These are phyloP conservation scores for Ascochyta rabiei DNA, from an alignment of 2,329 filamentous ascomycete genomes.

Conservation along the genomic window DNA sequence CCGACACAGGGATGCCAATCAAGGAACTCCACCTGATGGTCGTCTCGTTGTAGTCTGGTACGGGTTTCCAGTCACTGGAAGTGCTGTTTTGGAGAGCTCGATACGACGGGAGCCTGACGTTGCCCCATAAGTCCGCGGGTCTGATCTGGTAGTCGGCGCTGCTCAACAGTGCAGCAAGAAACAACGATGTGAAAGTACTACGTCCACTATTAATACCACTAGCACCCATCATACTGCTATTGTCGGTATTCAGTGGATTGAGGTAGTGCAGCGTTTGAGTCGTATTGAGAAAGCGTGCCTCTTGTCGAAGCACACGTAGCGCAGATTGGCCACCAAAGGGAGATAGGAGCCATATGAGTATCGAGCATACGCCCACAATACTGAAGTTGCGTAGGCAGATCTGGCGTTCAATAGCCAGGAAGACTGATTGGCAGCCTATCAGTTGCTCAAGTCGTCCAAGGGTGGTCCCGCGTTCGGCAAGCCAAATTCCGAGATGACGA, in stretches of 20 bases:
- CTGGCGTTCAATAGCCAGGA: slow-evolving; percentile 39
- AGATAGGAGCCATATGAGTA: slow-evolving; percentile 37
- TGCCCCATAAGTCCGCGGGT: slow-evolving; percentile 37
- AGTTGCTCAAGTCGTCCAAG: slow-evolving; percentile 41
- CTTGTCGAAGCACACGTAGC: slow-evolving; percentile 30
- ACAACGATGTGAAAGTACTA: slow-evolving; percentile 28
- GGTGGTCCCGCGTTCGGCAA: slow-evolving; percentile 36
- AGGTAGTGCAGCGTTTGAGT: slow-evolving; percentile 28
- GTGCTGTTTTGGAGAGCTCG: slow-evolving; percentile 28
- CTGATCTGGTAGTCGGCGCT: slow-evolving; percentile 30
- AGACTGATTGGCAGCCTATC: slow-evolving; percentile 38
- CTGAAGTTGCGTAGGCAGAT: slow-evolving; percentile 33
- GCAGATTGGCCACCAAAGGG: slow-evolving; percentile 40
- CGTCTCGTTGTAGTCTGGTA: slow-evolving; percentile 17
- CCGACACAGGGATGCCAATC: slow-evolving; percentile 32
- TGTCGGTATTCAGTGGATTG: slow-evolving; percentile 15
- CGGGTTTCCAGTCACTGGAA: slow-evolving; percentile 25
- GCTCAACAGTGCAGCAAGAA: slow-evolving; percentile 32
- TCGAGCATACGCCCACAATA: slow-evolving; percentile 30
- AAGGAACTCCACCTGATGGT: slow-evolving; percentile 32
- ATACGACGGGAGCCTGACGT: slow-evolving; percentile 35
- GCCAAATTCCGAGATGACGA: slow-evolving; percentile 32
- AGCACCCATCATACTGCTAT: slow-evolving; percentile 18
- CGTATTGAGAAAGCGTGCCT: slow-evolving; percentile 17
- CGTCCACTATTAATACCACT: slow-evolving; percentile 23